Base-by-base conservation (phyloP, 768 basidiomycete species). In the Trichaptum fuscoviolaceum region DNA sequence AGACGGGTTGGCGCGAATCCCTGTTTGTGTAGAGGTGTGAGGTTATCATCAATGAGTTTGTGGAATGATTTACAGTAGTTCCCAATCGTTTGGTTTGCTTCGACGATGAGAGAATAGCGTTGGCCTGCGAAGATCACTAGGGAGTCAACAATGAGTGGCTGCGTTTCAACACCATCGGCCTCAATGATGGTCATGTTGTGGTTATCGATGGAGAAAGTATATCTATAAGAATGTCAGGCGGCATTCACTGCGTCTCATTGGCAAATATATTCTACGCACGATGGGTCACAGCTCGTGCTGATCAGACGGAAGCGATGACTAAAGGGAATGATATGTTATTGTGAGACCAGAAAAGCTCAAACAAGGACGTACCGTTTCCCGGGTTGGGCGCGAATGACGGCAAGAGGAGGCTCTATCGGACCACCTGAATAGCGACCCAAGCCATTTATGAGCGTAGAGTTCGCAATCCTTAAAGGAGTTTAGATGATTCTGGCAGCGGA, bases 231-330 rank as follows among this genome's bases (percentile, higher is more conserved):
- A n/a, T n/a, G n/a, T n/a, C n/a, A n/a, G n/a, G n/a, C n/a, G n/a
- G n/a, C n/a, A n/a, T n/a, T n/a, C n/a, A n/a, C n/a, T n/a, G n/a
- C n/a, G n/a, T n/a, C n/a, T n/a, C n/a, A n/a, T n/a, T n/a, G n/a
- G n/a, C n/a, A n/a, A n/a, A n/a, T n/a, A n/a, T n/a, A n/a, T n/a
- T n/a, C n/a, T 2, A 52, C 42, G 20, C 15, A 52, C 42, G 42
- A 12, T 6, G 75, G 72, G 75, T 77, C 73, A 70, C 87, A 88
- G 24, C 85, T 83, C 9, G 82, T 78, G 10, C 78, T 75, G 30
- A 88, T 67, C 1, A 89, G 52, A 3, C 87, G 81, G 74, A 88
- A 83, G 18, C 87, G 81, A 68, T 87, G 87, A 3, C 84, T 77
- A 68, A 34, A 66, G 23, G 0, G 25, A 7, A 7, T 36, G 35